phyloP scores from a whole-genome alignment of 1,284 basidiomycete genomes.

The Microbotryum violaceum region DNA sequence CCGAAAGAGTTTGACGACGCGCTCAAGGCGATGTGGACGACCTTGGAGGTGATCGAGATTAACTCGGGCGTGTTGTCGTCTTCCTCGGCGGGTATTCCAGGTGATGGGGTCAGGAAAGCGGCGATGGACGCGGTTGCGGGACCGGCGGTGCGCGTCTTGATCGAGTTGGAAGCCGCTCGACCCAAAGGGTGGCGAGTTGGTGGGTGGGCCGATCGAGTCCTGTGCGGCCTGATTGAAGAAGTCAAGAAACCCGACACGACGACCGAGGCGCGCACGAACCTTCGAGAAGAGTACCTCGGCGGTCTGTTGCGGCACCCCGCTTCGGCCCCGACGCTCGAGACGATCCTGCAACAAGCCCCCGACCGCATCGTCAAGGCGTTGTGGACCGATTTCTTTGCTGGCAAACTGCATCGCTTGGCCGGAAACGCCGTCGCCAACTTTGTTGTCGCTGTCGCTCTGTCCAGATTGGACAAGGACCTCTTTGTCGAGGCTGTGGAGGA shows the following conservation, averaged over 20 bases:
- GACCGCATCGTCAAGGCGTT: constrained; percentile 55
- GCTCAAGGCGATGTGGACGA: constrained; percentile 52
- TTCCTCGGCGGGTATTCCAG: constrained; percentile 31
- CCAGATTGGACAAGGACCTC: constrained; percentile 52
- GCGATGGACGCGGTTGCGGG: constrained; percentile 74
- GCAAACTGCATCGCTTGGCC: constrained; percentile 62
- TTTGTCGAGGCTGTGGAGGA: constrained; percentile 55
- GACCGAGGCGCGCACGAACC: not conserved
- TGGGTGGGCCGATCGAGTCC: constrained; percentile 72
- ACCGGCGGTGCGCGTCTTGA: constrained; percentile 63
- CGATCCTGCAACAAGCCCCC: constrained; percentile 59
- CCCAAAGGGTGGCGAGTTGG: constrained; percentile 60
- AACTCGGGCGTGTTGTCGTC: constrained; percentile 2
- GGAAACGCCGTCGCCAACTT: constrained; percentile 84
- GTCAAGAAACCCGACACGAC: constrained; percentile 32
- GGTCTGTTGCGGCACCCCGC: constrained; percentile 74
- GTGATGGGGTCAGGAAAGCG: constrained; percentile 70
- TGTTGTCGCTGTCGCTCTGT: constrained; percentile 69
- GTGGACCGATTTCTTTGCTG: constrained; percentile 68
- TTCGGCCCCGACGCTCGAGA: constrained; percentile 78
- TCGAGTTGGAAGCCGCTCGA: constrained; percentile 50
- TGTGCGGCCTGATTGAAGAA: constrained; percentile 67
- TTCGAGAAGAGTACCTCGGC: constrained; percentile 61
- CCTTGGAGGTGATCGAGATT: constrained; percentile 40
- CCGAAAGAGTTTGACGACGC: constrained; percentile 52